Evolutionary conservation across 352 stramenopile species (phyloP).

Genomic region (Phytophthora sp.): DNA sequence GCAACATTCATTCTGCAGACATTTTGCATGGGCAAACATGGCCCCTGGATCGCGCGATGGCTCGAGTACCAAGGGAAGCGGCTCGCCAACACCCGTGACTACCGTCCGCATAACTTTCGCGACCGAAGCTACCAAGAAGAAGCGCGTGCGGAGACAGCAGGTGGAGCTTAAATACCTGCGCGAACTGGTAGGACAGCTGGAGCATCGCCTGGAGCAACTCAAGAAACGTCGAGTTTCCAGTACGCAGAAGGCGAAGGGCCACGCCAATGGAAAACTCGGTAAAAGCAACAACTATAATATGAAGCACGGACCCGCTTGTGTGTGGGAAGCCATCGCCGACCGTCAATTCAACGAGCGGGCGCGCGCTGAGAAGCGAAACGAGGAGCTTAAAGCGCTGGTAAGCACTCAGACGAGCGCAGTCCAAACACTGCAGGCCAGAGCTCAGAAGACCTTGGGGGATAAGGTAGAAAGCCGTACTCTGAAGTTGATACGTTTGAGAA

Average conservation of each 20-base stretch:
- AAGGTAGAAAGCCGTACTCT: slow-evolving; percentile 7
- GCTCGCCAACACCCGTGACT: slow-evolving; percentile 6
- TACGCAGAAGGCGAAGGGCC: background rate
- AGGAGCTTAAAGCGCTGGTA: slow-evolving; percentile 40
- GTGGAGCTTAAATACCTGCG: slow-evolving; percentile 45
- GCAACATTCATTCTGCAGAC: slow-evolving; percentile 4
- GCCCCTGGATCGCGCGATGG: background rate
- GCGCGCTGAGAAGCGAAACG: slow-evolving; percentile 37
- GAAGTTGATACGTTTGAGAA: background rate
- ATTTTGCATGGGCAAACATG: too few species aligned
- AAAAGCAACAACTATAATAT: background rate
- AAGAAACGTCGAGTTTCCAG: slow-evolving; percentile 23
- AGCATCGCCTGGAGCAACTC: slow-evolving; percentile 36
- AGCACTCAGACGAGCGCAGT: slow-evolving; percentile 12
- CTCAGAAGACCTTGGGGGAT: slow-evolving; percentile 15
- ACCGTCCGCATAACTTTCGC: background rate
- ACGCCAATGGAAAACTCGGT: background rate
- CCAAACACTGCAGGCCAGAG: slow-evolving; percentile 11
- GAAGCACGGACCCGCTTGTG: background rate
- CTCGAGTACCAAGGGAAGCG: slow-evolving; percentile 17
- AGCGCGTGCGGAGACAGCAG: slow-evolving; percentile 42
- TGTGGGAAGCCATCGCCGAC: slow-evolving; percentile 40
- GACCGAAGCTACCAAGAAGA: slow-evolving; percentile 24
- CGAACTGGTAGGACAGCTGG: slow-evolving; percentile 38
- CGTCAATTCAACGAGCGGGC: slow-evolving; percentile 36